Conservation (phyloP, 192 early-diverging fungal genomes). For the Pilaira anomala region DNA sequence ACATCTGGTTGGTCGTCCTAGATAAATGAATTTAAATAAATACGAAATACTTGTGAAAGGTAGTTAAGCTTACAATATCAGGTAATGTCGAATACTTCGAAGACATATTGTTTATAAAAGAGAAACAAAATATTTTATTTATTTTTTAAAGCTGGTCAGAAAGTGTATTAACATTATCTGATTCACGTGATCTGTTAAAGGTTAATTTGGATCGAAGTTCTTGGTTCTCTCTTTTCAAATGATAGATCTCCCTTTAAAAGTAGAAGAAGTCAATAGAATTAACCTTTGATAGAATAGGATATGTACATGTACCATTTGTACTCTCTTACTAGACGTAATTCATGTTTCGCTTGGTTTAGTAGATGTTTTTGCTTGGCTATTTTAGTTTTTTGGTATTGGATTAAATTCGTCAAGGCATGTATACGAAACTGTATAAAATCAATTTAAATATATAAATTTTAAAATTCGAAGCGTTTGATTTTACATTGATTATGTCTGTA, state of each 20-base stretch:
- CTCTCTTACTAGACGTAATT: background rate
- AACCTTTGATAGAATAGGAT: background rate
- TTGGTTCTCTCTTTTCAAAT: slow-evolving; percentile 3
- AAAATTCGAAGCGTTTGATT: no score
- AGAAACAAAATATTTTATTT: no score
- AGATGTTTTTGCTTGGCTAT: slow-evolving; percentile 3
- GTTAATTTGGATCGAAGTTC: background rate
- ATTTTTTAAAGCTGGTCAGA: no score
- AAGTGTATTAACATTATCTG: no score
- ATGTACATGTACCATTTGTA: slow-evolving; percentile 23
- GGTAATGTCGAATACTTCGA: slow-evolving; percentile 23
- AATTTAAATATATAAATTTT: no score
- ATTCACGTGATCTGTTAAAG: background rate
- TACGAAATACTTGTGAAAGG: background rate
- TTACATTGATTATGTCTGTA: slow-evolving; percentile 15
- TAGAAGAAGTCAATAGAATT: background rate
- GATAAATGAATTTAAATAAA: background rate
- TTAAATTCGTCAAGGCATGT: background rate
- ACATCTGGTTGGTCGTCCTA: slow-evolving; percentile 80
- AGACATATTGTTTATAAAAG: slow-evolving; percentile 4
- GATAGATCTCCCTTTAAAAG: background rate
- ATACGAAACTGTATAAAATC: slow-evolving; percentile 19
- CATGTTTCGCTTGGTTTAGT: background rate
- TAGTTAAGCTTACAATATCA: slow-evolving; percentile 19
- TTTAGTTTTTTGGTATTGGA: background rate